A percentile compares a stretch with the other conserved stretches of the same genome.
These are phyloP conservation scores for Komagataella pastoris DNA, from an alignment of 805 yeast genomes.

Conservation along the genomic window DNA sequence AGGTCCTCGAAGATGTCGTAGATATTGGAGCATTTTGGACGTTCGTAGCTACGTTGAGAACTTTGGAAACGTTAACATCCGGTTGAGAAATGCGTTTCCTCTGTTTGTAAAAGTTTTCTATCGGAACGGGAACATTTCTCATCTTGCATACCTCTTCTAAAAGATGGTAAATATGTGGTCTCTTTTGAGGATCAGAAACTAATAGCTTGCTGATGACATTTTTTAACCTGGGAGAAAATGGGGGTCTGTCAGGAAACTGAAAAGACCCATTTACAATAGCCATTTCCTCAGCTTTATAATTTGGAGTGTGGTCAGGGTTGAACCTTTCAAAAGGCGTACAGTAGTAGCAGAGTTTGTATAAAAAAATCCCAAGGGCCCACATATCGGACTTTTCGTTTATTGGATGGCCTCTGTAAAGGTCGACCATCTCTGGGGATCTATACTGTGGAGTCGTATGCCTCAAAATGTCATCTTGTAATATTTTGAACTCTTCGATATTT, in stretches of 20 bases:
- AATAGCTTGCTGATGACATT: conserved; percentile 49
- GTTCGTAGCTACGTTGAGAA: not conserved
- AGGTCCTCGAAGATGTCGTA: not conserved
- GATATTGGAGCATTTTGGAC: not conserved
- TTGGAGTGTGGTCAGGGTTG: conserved; percentile 18
- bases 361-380: conserved; percentile 75
- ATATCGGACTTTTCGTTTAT: conserved; percentile 75
- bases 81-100: conserved; percentile 1
- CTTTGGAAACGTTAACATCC: conserved; percentile 7
- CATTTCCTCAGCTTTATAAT: conserved; percentile 35
- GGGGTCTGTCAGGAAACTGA: conserved; percentile 40
- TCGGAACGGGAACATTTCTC: conserved; percentile 34
- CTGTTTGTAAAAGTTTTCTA: conserved; percentile 21
- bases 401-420: conserved; percentile 51
- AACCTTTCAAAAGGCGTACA: conserved; percentile 69
- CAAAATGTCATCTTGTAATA: conserved; percentile 54
- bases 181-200: conserved; percentile 49
- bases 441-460: conserved; percentile 80
- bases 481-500: conserved; percentile 43
- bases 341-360: conserved; percentile 68
- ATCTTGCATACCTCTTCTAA: conserved; percentile 54
- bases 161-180: conserved; percentile 66
- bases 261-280: conserved; percentile 47
- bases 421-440: conserved; percentile 78
- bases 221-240: conserved; percentile 47